Evolutionary conservation across 495 filamentous ascomycete genomes (phyloP).

Genomic region (Gamarada debralockiae): DNA sequence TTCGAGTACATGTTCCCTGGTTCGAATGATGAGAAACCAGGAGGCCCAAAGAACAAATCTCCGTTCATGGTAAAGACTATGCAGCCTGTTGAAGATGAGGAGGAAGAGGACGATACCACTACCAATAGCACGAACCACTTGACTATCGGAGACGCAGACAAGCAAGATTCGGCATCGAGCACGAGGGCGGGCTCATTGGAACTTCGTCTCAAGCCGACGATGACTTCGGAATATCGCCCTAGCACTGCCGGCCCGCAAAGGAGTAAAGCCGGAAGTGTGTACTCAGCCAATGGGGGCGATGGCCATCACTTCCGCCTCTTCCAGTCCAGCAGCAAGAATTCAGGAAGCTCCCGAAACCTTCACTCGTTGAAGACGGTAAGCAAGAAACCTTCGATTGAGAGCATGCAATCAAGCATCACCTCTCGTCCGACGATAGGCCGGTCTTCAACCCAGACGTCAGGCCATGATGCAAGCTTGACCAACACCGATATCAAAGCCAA

Average conservation of each 20-base stretch:
- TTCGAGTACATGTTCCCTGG: slow-evolving; percentile 98
- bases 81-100: slow-evolving; percentile 38
- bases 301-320: slow-evolving; percentile 52
- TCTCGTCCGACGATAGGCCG: slow-evolving; percentile 44
- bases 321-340: slow-evolving; percentile 28
- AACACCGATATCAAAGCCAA: slow-evolving; percentile 49
- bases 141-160: not conserved
- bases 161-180: slow-evolving; percentile 19
- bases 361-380: slow-evolving; percentile 31
- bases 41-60: slow-evolving; percentile 52
- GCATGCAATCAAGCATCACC: slow-evolving; percentile 46
- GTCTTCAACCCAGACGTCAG: slow-evolving; percentile 43
- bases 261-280: slow-evolving; percentile 46
- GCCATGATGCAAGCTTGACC: slow-evolving; percentile 34
- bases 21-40: slow-evolving; percentile 48
- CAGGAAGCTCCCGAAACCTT: slow-evolving; percentile 24
- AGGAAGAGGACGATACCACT: slow-evolving; percentile 46
- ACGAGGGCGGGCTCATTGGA: slow-evolving; percentile 67
- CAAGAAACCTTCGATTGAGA: slow-evolving; percentile 69
- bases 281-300: slow-evolving; percentile 38
- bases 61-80: slow-evolving; percentile 83
- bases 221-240: slow-evolving; percentile 56
- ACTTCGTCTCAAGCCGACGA: slow-evolving; percentile 72
- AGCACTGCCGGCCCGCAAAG: slow-evolving; percentile 32
- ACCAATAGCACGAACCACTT: not conserved